Conservation (phyloP, 2,329 filamentous ascomycete genomes). For the Talaromyces albobiverticillius region DNA sequence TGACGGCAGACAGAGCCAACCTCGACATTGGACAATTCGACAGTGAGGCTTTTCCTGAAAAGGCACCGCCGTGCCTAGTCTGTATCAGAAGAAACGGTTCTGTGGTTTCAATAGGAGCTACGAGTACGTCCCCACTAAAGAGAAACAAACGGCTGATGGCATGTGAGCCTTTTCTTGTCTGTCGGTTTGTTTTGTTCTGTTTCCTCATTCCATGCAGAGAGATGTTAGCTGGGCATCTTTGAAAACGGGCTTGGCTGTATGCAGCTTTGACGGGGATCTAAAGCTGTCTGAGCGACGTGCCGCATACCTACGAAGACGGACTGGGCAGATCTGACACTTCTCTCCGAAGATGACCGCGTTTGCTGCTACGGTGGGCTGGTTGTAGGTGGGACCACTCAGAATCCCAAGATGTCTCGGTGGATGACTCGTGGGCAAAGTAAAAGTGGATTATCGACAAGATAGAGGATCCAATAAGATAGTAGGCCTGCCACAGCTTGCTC, state of each 20-base stretch:
- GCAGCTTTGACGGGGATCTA: not conserved
- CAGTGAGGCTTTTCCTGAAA: not conserved
- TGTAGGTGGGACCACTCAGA: not conserved
- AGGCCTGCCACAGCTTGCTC: too few species aligned
- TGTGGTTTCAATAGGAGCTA: not conserved
- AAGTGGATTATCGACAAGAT: not conserved
- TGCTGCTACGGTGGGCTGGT: not conserved
- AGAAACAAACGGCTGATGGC: conserved; percentile 3
- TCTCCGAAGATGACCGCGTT: not conserved
- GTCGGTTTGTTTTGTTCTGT: not conserved
- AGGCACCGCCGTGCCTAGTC: not conserved
- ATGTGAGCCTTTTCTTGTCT: not conserved
- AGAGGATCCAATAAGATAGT: not conserved
- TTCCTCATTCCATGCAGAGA: not conserved
- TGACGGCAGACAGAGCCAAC: not conserved
- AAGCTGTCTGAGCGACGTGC: not conserved
- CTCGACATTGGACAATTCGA: not conserved
- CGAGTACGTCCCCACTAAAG: not conserved
- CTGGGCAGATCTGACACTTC: not conserved
- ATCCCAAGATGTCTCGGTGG: not conserved
- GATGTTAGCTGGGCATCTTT: not conserved
- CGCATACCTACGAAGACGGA: not conserved
- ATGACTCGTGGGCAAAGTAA: not conserved
- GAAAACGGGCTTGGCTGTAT: not conserved
- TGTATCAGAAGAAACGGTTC: not conserved